phyloP scores from a whole-genome alignment of 768 basidiomycete species.

The Tephrocybe sp. region DNA sequence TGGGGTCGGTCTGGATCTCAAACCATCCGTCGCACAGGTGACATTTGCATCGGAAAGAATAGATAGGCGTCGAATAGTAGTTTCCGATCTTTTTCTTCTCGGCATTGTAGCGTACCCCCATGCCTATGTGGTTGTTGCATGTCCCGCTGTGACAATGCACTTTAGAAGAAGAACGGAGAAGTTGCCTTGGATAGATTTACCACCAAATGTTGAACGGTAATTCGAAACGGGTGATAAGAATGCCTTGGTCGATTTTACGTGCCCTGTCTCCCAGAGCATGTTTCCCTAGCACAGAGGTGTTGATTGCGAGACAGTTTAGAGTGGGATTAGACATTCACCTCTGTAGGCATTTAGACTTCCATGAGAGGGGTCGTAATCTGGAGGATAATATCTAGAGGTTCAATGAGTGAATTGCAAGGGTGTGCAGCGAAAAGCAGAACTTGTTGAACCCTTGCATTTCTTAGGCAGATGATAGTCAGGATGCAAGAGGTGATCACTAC shows the following conservation, averaged over 20 bases:
- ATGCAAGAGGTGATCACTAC: not conserved
- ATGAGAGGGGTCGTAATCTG: conserved; percentile 53
- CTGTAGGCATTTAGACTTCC: conserved; percentile 69
- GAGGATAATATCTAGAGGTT: conserved; percentile 42
- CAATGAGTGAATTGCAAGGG: not conserved
- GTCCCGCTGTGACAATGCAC: conserved; percentile 64
- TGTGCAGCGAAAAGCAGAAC: not conserved
- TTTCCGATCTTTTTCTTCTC: conserved; percentile 97
- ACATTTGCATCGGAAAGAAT: conserved; percentile 95
- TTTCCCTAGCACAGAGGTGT: conserved; percentile 55
- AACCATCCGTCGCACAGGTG: conserved; percentile 97
- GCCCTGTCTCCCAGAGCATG: conserved; percentile 93
- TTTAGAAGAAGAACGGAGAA: not conserved
- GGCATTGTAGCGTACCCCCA: conserved; percentile 99
- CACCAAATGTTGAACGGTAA: conserved; percentile 97
- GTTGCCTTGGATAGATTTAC: conserved; percentile 39
- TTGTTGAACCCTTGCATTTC: not conserved
- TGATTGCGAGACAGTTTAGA: conserved; percentile 7
- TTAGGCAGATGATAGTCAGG: not conserved
- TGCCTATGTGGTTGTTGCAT: conserved; percentile 96
- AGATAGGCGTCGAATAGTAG: conserved; percentile 95
- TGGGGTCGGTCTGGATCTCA: conserved; percentile 95
- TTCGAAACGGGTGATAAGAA: conserved; percentile 94
- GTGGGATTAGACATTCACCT: conserved; percentile 36
- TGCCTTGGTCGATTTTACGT: conserved; percentile 93